phyloP scores from a whole-genome alignment of 179 eudicot genomes.

The Vitellaria paradoxa region DNA sequence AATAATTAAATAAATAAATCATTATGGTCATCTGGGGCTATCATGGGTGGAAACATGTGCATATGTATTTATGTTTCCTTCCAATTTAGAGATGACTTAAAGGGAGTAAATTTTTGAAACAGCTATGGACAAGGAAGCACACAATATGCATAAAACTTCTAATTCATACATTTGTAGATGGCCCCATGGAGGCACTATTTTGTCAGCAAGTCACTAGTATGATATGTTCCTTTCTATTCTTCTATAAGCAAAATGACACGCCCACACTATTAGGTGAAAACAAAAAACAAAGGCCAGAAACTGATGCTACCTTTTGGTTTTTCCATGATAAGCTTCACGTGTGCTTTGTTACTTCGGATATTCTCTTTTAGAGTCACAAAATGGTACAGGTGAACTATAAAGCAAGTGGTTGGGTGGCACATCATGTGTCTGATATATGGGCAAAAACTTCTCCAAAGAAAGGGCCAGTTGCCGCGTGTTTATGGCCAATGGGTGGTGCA shows the following conservation, averaged over 20 bases:
- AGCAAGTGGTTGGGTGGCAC: slow-evolving; percentile 83
- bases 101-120: not conserved
- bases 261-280: not conserved
- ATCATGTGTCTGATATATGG: slow-evolving; percentile 80
- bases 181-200: not conserved
- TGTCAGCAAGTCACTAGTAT: not conserved
- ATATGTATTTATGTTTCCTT: not conserved
- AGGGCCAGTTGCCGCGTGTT: slow-evolving; percentile 74
- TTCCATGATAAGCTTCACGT: not conserved
- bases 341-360: not conserved
- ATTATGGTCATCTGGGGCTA: not conserved
- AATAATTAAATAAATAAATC: not conserved
- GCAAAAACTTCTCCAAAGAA: slow-evolving; percentile 76
- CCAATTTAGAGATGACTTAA: slow-evolving; percentile 1
- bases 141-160: not conserved
- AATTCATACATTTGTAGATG: not conserved
- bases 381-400: slow-evolving; percentile 59
- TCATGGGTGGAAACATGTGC: too few relatives aligned
- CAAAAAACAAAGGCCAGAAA: not conserved
- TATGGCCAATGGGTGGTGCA: slow-evolving; percentile 97
- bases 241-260: not conserved
- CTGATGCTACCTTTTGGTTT: not conserved
- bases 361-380: slow-evolving; percentile 27
- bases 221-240: not conserved
- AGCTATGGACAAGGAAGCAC: not conserved